Base-by-base conservation (phyloP, 2,329 filamentous ascomycete genomes). In the Alternaria sp. region DNA sequence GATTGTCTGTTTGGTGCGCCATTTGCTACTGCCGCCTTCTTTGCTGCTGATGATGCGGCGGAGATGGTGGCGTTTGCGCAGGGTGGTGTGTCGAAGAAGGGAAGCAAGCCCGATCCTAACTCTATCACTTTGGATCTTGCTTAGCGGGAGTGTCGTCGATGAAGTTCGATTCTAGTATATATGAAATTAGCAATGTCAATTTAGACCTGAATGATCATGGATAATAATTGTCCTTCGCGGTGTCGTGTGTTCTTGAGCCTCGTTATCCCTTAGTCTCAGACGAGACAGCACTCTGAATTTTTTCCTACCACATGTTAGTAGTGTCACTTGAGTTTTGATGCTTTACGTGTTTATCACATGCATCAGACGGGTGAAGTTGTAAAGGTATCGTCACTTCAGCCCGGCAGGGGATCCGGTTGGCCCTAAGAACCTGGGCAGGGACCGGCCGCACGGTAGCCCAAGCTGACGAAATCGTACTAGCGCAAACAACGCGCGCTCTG, bases 401-500 rank as follows among this genome's bases (percentile, higher is more conserved):
- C 33, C 54, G 46, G 46, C n/a, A 53, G 30, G 23, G 23, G 55
- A 45, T 20, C 44, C 57, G 60, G 60, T 43, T 60, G 44, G 46
- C 20, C 49, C 50, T 59, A 45, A 46, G 51, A 46, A 21, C 30
- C 51, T 43, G 33, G 47, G 41, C 18, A 58, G n/a, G 30, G 46
- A 57, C 53, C 59, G 45, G 54, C 44, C 44, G 33, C 46, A 30
- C 45, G 59, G 59, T 47, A 61, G 54, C n/a, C n/a, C 21, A 41
- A 37, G 15, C 26, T 50, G 56, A 50, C 60, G 60, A 49, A 63
- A 60, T 41, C 33, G 55, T 43, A 55, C 56, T 63, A 63, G 60
- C 44, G 60, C 37, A 63, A 63, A 63, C 60, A 63, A 63, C 56
- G 60, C 59, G 59, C 56, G 56, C 60, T 66, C 61, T 65, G 59